Percentiles rank a stretch among this genome's conserved stretches.
phyloP scores from a whole-genome alignment of 2,329 filamentous ascomycete genomes.

The Tolypocladium nubicola region DNA sequence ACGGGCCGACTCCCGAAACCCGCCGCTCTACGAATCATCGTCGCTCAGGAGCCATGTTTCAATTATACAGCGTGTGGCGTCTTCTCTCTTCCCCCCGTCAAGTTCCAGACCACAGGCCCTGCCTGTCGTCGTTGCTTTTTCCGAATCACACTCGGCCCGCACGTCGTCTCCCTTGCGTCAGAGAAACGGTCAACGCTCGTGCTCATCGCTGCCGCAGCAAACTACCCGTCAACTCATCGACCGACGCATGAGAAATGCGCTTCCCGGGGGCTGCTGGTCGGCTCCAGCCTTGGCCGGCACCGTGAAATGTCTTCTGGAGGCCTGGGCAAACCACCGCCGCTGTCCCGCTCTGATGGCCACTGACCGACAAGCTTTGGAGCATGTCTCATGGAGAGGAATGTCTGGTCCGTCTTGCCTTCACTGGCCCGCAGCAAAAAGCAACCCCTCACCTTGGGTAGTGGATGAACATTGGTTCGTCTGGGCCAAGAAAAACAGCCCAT shows the following conservation, averaged over 20 bases:
- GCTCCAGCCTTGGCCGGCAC: neutral
- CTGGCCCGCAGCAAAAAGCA: constrained; percentile 1
- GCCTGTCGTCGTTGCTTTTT: neutral
- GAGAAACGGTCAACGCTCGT: neutral
- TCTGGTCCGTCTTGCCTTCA: neutral
- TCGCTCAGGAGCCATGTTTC: neutral
- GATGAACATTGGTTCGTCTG: neutral
- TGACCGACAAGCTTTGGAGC: neutral
- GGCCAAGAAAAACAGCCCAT: neutral
- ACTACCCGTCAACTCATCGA: neutral
- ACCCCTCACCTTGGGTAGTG: neutral
- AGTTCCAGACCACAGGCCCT: neutral
- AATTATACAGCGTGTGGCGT: neutral
- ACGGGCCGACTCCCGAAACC: neutral
- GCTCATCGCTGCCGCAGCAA: neutral
- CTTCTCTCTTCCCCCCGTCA: neutral
- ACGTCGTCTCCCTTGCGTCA: neutral
- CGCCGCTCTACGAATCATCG: neutral
- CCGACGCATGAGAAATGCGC: neutral
- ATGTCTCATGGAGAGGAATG: constrained; percentile 4
- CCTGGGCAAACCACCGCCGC: neutral
- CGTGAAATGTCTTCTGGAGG: neutral
- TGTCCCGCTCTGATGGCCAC: neutral
- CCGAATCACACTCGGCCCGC: neutral
- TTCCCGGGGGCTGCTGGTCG: neutral